These are phyloP conservation scores for Daedaleopsis nitida DNA, from an alignment of 768 basidiomycete species.

Conservation along the genomic window DNA sequence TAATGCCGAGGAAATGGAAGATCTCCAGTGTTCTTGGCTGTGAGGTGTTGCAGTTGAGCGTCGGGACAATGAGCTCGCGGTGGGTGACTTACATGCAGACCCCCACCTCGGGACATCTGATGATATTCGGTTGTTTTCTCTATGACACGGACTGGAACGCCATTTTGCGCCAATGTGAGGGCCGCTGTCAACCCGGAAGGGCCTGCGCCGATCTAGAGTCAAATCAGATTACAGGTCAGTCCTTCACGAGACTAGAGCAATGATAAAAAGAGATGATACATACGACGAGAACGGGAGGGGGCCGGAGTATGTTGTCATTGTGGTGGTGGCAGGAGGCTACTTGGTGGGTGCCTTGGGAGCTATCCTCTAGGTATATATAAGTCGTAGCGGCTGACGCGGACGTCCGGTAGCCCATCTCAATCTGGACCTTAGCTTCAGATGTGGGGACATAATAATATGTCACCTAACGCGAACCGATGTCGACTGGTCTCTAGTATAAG, in stretches of 20 bases:
- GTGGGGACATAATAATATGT: too few relatives aligned
- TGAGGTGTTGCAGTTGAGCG: too few relatives aligned
- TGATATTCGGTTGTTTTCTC: conserved; percentile 13
- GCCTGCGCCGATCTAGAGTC: conserved; percentile 17
- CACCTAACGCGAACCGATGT: too few relatives aligned
- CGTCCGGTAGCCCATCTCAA: too few relatives aligned
- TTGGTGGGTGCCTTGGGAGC: too few relatives aligned
- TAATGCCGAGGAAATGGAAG: conserved; percentile 22
- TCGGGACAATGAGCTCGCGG: too few relatives aligned
- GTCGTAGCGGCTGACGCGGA: too few relatives aligned
- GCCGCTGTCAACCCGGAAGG: conserved; percentile 18
- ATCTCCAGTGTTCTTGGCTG: conserved; percentile 27
- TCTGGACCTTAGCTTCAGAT: too few relatives aligned
- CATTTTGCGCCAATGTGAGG: conserved; percentile 16
- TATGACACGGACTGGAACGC: conserved; percentile 21
- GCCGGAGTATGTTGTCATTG: too few relatives aligned
- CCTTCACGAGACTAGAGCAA: neutral
- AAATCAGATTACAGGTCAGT: neutral
- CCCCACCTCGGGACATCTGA: neutral
- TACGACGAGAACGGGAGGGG: neutral
- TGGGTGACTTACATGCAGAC: neutral
- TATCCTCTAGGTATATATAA: too few relatives aligned
- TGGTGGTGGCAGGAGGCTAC: too few relatives aligned
- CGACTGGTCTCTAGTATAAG: too few relatives aligned
- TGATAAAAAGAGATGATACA: neutral